Conservation (phyloP, 345 rosid species). For the Populus deltoides region DNA sequence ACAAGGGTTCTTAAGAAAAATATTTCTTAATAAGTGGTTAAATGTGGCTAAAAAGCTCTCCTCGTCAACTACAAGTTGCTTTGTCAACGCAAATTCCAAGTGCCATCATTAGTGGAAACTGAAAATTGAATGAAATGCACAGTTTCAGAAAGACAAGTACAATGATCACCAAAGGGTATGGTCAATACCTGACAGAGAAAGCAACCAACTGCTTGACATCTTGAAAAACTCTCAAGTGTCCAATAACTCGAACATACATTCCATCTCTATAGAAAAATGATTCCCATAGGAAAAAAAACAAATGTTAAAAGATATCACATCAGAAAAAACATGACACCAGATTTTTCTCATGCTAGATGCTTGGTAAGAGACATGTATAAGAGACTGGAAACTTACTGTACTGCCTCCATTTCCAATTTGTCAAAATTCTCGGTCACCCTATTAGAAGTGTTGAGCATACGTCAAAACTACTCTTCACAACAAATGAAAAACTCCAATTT, state of each 20-base stretch:
- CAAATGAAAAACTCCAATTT: neutral
- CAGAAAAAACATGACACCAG: too few species aligned
- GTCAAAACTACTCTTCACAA: neutral
- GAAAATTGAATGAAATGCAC: neutral
- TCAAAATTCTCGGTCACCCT: slow-evolving; percentile 79
- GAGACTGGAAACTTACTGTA: slow-evolving; percentile 42
- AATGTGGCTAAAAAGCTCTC: too few species aligned
- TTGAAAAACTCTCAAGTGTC: slow-evolving; percentile 72
- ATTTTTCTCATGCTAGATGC: too few species aligned
- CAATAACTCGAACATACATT: slow-evolving; percentile 71
- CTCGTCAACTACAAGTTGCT: too few species aligned
- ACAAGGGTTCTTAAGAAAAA: too few species aligned
- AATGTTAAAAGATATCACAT: too few species aligned
- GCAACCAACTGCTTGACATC: slow-evolving; percentile 60
- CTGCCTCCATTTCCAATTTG: slow-evolving; percentile 59
- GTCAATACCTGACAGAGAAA: slow-evolving; percentile 71
- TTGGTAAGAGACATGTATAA: too few species aligned
- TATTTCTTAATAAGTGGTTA: too few species aligned
- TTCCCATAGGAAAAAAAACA: neutral
- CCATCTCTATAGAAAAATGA: slow-evolving; percentile 49
- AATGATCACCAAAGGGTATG: too few species aligned
- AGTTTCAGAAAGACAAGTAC: neutral
- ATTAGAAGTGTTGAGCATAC: neutral
- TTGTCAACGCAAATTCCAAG: too few species aligned
- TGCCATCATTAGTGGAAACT: too few species aligned